These are phyloP conservation scores for Lepiota subincarnata DNA, from an alignment of 768 basidiomycete species.

Conservation along the genomic window DNA sequence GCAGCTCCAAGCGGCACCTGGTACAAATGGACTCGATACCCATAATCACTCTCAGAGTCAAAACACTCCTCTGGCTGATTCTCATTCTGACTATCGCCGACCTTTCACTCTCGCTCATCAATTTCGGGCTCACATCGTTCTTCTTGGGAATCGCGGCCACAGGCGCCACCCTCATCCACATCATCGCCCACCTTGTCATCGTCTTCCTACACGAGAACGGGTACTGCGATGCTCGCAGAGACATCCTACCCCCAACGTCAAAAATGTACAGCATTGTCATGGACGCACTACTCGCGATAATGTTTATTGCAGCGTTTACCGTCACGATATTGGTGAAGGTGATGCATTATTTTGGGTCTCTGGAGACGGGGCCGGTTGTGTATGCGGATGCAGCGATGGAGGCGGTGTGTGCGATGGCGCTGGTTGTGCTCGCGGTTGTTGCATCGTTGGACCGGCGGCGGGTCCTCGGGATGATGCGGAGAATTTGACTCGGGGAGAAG, in stretches of 20 bases:
- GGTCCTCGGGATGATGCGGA: background rate
- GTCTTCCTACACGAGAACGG: background rate
- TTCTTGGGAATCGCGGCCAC: background rate
- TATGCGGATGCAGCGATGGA: constrained; percentile 4
- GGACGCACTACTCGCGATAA: background rate
- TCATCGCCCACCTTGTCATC: background rate
- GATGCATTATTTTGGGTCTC: background rate
- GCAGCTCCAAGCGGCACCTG: background rate
- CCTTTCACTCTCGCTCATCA: background rate
- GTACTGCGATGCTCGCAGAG: background rate
- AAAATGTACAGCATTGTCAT: background rate
- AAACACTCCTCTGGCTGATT: background rate
- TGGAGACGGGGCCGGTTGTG: background rate
- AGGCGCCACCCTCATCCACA: background rate
- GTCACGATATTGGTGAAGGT: background rate
- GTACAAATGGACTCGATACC: background rate
- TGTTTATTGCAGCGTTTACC: background rate
- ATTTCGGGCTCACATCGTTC: constrained; percentile 4
- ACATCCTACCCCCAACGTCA: background rate
- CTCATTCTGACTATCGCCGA: background rate
- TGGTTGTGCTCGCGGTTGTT: background rate
- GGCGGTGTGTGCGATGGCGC: background rate
- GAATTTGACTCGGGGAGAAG: background rate
- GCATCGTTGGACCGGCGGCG: background rate
- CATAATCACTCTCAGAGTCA: background rate